These are phyloP conservation scores for Vitis rotundifolia DNA, from an alignment of 164 flowering plant genomes.

Conservation along the genomic window DNA sequence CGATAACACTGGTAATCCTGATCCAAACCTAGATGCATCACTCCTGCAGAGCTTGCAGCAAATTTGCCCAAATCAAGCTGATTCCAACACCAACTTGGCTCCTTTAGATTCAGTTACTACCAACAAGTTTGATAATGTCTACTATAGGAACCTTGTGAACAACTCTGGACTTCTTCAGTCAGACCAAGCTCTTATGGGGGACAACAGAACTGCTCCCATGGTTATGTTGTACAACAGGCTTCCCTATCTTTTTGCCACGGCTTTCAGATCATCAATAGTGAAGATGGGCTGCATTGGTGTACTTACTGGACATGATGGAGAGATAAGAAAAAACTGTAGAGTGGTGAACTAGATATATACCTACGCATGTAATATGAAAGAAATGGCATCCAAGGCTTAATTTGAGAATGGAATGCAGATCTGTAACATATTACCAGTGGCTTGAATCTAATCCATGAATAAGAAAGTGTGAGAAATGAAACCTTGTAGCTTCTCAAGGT, in stretches of 20 bases:
- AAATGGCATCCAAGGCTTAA: too few relatives aligned
- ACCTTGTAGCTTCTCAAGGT: too few relatives aligned
- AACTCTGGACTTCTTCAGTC: slow-evolving; percentile 58
- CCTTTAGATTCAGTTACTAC: slow-evolving; percentile 41
- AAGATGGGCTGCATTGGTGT: slow-evolving; percentile 50
- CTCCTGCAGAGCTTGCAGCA: slow-evolving; percentile 30
- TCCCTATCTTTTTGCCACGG: slow-evolving; percentile 34
- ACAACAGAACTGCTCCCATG: slow-evolving; percentile 44
- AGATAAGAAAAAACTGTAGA: slow-evolving; percentile 56
- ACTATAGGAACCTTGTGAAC: slow-evolving; percentile 43
- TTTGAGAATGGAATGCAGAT: too few relatives aligned
- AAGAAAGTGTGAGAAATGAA: too few relatives aligned
- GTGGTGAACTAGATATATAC: slow-evolving; percentile 29
- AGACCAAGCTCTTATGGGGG: slow-evolving; percentile 58
- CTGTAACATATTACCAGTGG: too few relatives aligned
- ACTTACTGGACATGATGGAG: slow-evolving; percentile 49
- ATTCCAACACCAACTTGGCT: slow-evolving; percentile 44
- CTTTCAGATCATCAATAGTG: slow-evolving; percentile 59
- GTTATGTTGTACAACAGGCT: slow-evolving; percentile 43
- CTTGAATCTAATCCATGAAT: too few relatives aligned
- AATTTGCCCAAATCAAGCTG: slow-evolving; percentile 43
- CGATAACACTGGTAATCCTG: slow-evolving; percentile 53
- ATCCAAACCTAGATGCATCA: slow-evolving; percentile 44
- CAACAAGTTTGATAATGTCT: slow-evolving; percentile 50
- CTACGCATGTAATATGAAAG: background rate